phyloP scores from a whole-genome alignment of 108 stramenopile species.

The Fistulifera pelliculosa region DNA sequence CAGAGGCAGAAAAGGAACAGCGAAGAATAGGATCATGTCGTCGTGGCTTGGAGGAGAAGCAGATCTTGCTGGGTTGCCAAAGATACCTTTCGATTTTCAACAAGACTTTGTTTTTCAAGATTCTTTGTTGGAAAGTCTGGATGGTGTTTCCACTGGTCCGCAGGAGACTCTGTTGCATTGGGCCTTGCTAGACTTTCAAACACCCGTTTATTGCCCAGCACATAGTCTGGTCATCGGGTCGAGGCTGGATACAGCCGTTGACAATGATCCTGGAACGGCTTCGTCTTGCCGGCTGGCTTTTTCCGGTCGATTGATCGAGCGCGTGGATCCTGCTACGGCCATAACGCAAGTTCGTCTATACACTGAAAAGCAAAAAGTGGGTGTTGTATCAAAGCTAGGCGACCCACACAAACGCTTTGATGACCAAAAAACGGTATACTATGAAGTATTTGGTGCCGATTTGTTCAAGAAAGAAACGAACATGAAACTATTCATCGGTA shows the following conservation, averaged over 20 bases:
- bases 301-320: conserved; percentile 76
- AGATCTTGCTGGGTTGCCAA: conserved; percentile 68
- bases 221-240: conserved; percentile 88
- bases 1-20: not conserved
- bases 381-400: conserved; percentile 54
- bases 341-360: conserved; percentile 46
- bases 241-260: conserved; percentile 71
- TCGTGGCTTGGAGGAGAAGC: conserved; percentile 73
- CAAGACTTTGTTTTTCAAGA: conserved; percentile 71
- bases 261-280: conserved; percentile 30
- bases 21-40: conserved; percentile 20
- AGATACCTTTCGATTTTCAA: conserved; percentile 63
- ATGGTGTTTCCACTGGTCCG: conserved; percentile 1
- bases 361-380: conserved; percentile 66
- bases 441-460: conserved; percentile 78
- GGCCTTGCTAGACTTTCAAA: conserved; percentile 86
- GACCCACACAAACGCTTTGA: conserved; percentile 66
- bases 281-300: conserved; percentile 86
- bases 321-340: conserved; percentile 36
- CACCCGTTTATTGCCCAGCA: conserved; percentile 81
- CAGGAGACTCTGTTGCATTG: conserved; percentile 68
- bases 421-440: conserved; percentile 65
- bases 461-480: conserved; percentile 88
- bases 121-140: conserved; percentile 55
- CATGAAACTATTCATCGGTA: conserved; percentile 79